Conservation (phyloP, 164 flowering plant species). For the Liquidambar formosana region DNA sequence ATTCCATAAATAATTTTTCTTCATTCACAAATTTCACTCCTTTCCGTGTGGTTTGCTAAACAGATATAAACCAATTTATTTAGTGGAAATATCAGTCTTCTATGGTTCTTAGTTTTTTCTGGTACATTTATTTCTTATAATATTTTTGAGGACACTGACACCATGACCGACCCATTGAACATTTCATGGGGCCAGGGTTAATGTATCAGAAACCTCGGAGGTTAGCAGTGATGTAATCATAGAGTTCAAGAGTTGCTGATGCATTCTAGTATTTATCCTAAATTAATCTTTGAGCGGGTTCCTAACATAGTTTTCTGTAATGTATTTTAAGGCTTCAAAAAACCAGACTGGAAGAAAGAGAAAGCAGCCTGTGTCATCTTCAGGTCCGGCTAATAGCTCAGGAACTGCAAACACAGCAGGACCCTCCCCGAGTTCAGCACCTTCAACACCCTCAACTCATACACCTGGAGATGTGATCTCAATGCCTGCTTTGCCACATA, state of each 20-base stretch:
- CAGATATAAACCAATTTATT: no score
- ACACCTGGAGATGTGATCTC: constrained; percentile 96
- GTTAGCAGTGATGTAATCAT: not conserved
- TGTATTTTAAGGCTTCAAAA: constrained; percentile 70
- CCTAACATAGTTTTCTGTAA: constrained; percentile 25
- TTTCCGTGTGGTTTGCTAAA: no score
- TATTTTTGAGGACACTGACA: not conserved
- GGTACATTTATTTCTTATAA: no score
- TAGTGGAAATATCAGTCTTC: not conserved
- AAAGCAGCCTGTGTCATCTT: constrained; percentile 92
- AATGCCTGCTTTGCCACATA: constrained; percentile 82
- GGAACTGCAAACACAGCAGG: constrained; percentile 98
- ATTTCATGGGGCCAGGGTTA: not conserved
- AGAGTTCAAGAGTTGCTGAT: not conserved
- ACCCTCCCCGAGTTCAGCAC: constrained; percentile 95
- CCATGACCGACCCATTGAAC: not conserved
- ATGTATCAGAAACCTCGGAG: not conserved
- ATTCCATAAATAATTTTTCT: not conserved
- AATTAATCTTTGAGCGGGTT: constrained; percentile 17
- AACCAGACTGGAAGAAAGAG: constrained; percentile 86
- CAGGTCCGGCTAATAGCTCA: constrained; percentile 99
- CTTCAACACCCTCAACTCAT: constrained; percentile 97
- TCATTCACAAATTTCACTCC: not conserved
- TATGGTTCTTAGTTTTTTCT: not conserved
- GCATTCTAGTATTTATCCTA: not conserved